Evolutionary conservation across 208 protist species (phyloP).

Genomic region (Leishmania mexicana): DNA sequence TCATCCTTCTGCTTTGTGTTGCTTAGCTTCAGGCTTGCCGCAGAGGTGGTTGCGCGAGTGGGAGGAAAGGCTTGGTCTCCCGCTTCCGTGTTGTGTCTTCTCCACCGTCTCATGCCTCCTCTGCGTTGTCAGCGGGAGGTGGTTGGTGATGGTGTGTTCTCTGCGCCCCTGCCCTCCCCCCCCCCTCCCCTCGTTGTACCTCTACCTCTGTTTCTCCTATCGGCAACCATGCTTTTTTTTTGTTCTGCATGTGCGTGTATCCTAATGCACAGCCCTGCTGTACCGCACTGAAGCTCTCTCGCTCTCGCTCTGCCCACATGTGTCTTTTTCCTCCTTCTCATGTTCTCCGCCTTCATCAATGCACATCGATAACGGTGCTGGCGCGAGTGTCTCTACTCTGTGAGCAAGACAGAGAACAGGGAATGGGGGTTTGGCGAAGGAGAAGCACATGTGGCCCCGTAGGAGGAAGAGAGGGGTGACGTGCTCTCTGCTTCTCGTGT

Average conservation of each 20-base stretch:
- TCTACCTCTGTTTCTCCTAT: background rate
- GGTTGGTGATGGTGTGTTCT: background rate
- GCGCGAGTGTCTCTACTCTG: background rate
- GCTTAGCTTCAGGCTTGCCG: background rate
- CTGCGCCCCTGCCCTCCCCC: background rate
- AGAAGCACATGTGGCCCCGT: background rate
- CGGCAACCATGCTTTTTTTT: background rate
- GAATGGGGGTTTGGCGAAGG: background rate
- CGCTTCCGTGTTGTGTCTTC: background rate
- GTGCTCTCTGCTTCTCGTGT: background rate
- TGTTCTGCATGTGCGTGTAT: background rate
- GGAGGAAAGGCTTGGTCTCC: background rate
- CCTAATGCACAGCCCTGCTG: background rate
- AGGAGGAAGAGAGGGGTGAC: background rate
- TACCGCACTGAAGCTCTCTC: background rate
- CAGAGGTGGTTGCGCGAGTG: background rate
- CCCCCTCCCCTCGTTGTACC: background rate
- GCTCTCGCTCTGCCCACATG: background rate
- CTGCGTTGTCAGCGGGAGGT: background rate
- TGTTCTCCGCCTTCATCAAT: background rate
- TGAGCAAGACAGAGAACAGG: background rate
- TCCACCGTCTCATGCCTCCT: background rate
- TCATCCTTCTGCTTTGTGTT: background rate
- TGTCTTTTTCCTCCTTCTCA: background rate
- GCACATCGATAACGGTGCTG: background rate